Conservation (phyloP, 1,284 basidiomycete species). For the Fereydounia khargensis region DNA sequence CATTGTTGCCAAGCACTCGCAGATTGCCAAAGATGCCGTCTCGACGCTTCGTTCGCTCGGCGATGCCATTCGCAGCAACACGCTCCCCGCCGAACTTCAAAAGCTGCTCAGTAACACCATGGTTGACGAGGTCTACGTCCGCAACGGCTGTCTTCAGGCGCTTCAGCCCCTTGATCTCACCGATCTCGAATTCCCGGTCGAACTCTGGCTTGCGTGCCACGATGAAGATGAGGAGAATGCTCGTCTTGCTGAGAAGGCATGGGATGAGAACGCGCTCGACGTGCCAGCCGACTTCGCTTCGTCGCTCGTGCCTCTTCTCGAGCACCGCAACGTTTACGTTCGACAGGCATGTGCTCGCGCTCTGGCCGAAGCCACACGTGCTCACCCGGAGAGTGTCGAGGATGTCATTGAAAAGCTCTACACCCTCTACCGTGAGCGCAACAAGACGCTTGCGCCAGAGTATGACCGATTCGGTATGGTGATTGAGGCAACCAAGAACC, state of each 20-base stretch:
- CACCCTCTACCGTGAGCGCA: constrained; percentile 80
- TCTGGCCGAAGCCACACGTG: constrained; percentile 74
- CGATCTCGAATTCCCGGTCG: constrained; percentile 85
- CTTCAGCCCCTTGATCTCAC: constrained; percentile 92
- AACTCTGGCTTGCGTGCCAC: constrained; percentile 84
- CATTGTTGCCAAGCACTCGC: constrained; percentile 74
- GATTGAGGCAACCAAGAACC: constrained; percentile 81
- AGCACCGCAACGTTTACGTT: constrained; percentile 78
- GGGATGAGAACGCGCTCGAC: constrained; percentile 96
- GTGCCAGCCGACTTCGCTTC: constrained; percentile 72
- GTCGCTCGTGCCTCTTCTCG: constrained; percentile 70
- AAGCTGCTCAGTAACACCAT: constrained; percentile 72
- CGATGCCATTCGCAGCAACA: constrained; percentile 67
- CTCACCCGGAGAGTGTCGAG: constrained; percentile 70
- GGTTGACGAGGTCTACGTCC: constrained; percentile 82
- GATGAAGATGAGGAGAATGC: constrained; percentile 91
- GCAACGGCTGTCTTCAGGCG: constrained; percentile 86
- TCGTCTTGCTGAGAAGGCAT: constrained; percentile 75
- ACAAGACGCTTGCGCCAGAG: constrained; percentile 70
- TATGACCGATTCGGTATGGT: constrained; percentile 73
- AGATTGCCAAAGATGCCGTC: constrained; percentile 80
- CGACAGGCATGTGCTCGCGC: constrained; percentile 72
- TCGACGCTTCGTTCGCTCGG: constrained; percentile 79
- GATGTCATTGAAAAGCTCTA: constrained; percentile 64
- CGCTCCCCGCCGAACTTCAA: constrained; percentile 52